Conservation (phyloP, 169 alveolate species). For the Eimeria tenella region DNA sequence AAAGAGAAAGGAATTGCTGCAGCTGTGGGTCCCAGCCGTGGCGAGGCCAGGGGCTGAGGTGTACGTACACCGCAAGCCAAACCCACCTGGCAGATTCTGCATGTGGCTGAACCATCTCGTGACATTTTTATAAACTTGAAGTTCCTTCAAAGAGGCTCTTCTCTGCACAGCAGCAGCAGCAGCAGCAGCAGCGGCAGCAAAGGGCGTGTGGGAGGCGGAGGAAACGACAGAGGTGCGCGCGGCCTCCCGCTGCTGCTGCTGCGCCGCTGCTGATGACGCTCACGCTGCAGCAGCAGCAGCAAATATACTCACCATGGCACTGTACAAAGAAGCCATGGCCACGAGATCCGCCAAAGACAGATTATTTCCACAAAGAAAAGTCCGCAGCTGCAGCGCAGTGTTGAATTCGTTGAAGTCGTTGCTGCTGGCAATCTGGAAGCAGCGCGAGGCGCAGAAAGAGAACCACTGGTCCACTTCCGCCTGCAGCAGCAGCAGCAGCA, state of each 20-base stretch:
- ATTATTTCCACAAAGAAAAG: constrained; percentile 61
- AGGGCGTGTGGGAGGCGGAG: too few relatives aligned
- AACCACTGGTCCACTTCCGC: constrained; percentile 68
- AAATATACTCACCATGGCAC: constrained; percentile 24
- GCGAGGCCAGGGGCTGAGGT: not conserved
- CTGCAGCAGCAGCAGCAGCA: constrained; percentile 39
- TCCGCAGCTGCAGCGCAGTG: not conserved
- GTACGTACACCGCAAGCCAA: not conserved
- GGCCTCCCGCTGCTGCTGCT: too few relatives aligned
- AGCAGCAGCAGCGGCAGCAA: too few relatives aligned
- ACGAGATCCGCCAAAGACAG: constrained; percentile 58
- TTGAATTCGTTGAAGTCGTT: constrained; percentile 35
- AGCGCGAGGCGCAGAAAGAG: constrained; percentile 28
- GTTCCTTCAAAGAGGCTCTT: not conserved
- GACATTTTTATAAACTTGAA: not conserved
- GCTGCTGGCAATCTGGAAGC: constrained; percentile 5
- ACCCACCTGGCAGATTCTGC: constrained; percentile 40
- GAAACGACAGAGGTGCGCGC: too few relatives aligned
- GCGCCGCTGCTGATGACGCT: too few relatives aligned
- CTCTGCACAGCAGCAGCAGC: not conserved
- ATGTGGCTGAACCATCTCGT: constrained; percentile 45
- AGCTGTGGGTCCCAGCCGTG: not conserved
- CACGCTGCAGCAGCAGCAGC: not conserved
- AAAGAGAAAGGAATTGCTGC: not conserved
- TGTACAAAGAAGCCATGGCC: constrained; percentile 23